A percentile compares a stretch with the other conserved stretches of the same genome.
Evolutionary conservation across 345 rosid genomes (phyloP).

Genomic region (rapeseed (Brassica napus)): DNA sequence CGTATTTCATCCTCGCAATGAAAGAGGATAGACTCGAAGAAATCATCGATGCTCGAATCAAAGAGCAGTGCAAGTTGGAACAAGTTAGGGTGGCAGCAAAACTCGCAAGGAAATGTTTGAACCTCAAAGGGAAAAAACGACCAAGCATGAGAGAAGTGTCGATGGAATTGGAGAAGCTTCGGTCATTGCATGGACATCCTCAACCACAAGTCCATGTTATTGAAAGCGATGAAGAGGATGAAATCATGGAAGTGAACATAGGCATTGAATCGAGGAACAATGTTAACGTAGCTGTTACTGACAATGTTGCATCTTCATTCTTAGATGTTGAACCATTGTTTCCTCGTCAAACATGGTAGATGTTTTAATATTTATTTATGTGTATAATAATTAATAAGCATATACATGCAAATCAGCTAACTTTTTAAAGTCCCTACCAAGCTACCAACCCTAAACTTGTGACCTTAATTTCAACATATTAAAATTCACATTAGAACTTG

Average conservation of each 20-base stretch:
- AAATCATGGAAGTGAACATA: background rate
- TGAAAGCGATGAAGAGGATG: background rate
- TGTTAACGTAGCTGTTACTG: background rate
- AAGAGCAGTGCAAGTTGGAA: background rate
- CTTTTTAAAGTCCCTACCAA: background rate
- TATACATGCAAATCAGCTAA: background rate
- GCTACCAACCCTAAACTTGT: background rate
- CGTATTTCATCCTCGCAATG: background rate
- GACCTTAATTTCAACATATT: background rate
- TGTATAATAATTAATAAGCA: background rate
- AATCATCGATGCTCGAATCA: background rate
- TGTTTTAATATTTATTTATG: background rate
- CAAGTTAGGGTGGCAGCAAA: background rate
- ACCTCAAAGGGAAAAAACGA: background rate
- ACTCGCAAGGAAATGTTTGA: background rate
- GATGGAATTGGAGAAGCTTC: background rate
- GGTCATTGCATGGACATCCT: background rate
- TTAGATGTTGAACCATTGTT: constrained; percentile 3
- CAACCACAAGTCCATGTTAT: background rate
- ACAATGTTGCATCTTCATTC: background rate
- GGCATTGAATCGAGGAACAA: background rate
- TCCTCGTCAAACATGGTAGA: background rate
- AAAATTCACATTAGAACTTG: background rate
- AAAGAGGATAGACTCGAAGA: background rate
- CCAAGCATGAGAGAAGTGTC: background rate